phyloP scores from a whole-genome alignment of 2,329 filamentous ascomycete genomes.

The Helotiales sp. region DNA sequence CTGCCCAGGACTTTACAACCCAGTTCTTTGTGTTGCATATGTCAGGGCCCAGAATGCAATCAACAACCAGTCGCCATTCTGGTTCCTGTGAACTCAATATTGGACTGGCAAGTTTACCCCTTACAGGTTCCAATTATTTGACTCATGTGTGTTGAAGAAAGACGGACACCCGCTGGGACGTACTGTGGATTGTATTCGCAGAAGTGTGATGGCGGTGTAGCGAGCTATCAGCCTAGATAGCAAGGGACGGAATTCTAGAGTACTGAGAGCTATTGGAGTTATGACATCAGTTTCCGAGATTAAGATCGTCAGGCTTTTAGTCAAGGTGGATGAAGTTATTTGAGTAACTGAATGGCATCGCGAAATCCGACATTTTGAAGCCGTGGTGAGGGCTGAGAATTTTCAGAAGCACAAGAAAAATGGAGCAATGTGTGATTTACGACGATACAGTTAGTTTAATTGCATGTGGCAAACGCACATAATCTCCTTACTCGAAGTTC shows the following conservation, averaged over 20 bases:
- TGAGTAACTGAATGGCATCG: too few species aligned
- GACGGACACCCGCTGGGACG: slow-evolving; percentile 45
- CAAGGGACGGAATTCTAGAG: slow-evolving; percentile 20
- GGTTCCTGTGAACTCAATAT: neutral
- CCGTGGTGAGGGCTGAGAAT: too few species aligned
- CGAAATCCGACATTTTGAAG: too few species aligned
- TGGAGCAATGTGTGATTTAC: too few species aligned
- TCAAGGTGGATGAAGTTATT: too few species aligned
- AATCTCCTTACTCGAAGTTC: too few species aligned
- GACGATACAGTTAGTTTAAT: too few species aligned
- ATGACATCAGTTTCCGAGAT: neutral
- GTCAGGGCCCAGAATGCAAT: slow-evolving; percentile 27
- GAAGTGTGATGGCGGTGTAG: slow-evolving; percentile 10
- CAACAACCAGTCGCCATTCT: slow-evolving; percentile 16
- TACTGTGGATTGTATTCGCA: slow-evolving; percentile 47
- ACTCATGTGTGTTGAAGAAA: slow-evolving; percentile 47
- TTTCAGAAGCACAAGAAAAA: too few species aligned
- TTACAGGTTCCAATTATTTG: slow-evolving; percentile 43
- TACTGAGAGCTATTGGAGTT: slow-evolving; percentile 24
- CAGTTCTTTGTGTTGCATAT: slow-evolving; percentile 27
- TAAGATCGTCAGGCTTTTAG: too few species aligned
- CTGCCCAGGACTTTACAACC: slow-evolving; percentile 34
- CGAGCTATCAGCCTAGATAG: slow-evolving; percentile 22
- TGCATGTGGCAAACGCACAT: too few species aligned
- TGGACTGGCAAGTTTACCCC: slow-evolving; percentile 22